Base-by-base conservation (phyloP, 2,329 filamentous ascomycete genomes). In the Colletotrichum gigasporum region DNA sequence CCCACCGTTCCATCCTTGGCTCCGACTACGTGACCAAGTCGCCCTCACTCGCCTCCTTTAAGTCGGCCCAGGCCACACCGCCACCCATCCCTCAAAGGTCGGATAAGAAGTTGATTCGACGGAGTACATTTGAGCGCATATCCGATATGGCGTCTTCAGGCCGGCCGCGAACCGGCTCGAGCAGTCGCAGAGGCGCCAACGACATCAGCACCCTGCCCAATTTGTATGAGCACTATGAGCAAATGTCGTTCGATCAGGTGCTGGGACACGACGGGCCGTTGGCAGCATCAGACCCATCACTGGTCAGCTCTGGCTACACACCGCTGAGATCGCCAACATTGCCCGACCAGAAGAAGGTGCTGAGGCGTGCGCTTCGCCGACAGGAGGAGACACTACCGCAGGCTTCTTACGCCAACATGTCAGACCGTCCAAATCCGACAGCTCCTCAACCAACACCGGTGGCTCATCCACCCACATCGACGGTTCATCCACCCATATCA, bases 211-310 rank as follows among this genome's bases (percentile, higher is more conserved):
- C 80, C 3, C 71, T 87, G 20, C 78, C 84, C 42, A 82, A 82
- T 54, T 75, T 88, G 3, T 87, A 88, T 69, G 78, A 85, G 58
- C 84, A 88, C 69, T 87, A 88, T 69, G 86, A 88, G 71, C 80
- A 86, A 67, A 83, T 83, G 77, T 82, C 84, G 0, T 82, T 85
- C 60, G 80, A 80, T 12, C 74, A 83, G 37, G 73, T 81, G 3
- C 71, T 79, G 41, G 70, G 55, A 7, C 44, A 67, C 10, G 64
- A 65, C 10, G 48, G 39, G 11, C 64, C 64, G 10, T 22, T 54
- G 41, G 61, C 61, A 3, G 56, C 35, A 35, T 64, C 63, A 5
- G 60, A 50, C 22, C 37, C 37, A 16, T 16, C 53, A 8, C 22
- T 58, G 34, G 24, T 20, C 6, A 28, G 11, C 5, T 26, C 50